Evolutionary conservation across 345 rosid genomes (phyloP).

Genomic region (Eutrema heterophyllum): DNA sequence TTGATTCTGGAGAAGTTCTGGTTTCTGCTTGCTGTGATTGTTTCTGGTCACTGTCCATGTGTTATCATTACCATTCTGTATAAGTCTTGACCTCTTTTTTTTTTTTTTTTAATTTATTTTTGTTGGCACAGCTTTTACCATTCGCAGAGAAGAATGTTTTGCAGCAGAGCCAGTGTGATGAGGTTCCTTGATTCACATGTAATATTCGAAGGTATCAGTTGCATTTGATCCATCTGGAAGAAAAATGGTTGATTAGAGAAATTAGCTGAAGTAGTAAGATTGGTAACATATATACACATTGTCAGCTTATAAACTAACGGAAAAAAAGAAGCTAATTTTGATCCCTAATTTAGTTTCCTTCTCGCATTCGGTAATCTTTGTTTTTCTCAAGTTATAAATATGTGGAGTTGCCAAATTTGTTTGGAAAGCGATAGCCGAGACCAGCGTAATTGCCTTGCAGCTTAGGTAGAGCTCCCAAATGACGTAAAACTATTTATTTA

Average conservation of each 20-base stretch:
- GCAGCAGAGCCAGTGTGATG: constrained; percentile 28
- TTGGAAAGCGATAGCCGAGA: background rate
- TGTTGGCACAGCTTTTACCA: constrained; percentile 48
- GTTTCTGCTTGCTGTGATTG: background rate
- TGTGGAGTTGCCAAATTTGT: background rate
- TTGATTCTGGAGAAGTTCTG: background rate
- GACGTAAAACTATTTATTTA: background rate
- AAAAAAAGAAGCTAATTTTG: constrained; percentile 18
- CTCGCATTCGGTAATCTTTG: background rate
- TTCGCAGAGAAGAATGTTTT: constrained; percentile 44
- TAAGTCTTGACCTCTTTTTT: background rate
- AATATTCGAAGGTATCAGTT: background rate
- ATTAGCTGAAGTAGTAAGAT: constrained; percentile 6
- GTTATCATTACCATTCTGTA: background rate
- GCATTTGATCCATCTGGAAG: background rate
- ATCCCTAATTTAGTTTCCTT: background rate
- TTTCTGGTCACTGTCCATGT: background rate
- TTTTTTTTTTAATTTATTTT: background rate
- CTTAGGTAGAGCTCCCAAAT: background rate
- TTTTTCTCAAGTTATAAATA: background rate
- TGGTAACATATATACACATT: background rate
- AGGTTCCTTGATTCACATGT: constrained; percentile 27
- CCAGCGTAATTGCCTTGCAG: background rate
- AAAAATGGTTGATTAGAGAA: constrained; percentile 13
- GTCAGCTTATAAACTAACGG: constrained; percentile 4